phyloP scores from a whole-genome alignment of 2,329 filamentous ascomycete genomes.

The Alternaria tenuissima region DNA sequence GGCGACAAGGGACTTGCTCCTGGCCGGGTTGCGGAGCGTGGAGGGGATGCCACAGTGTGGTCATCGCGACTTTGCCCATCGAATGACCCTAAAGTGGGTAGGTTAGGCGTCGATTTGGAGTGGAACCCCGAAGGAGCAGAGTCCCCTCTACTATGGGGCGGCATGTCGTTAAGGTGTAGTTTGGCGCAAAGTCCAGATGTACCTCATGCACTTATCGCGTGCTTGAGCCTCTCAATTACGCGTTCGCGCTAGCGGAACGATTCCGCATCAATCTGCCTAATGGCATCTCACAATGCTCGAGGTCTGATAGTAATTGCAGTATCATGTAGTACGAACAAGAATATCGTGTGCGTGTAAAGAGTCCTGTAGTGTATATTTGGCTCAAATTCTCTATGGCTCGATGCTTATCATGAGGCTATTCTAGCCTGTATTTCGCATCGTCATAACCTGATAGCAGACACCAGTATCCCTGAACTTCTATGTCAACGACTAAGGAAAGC shows the following conservation, averaged over 20 bases:
- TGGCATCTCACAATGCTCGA: background rate
- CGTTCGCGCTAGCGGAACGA: constrained; percentile 14
- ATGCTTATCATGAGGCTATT: no score
- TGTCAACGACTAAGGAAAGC: no score
- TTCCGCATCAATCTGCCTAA: background rate
- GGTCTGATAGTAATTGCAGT: no score
- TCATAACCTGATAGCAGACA: no score
- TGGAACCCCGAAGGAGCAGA: constrained; percentile 51
- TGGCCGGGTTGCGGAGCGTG: constrained; percentile 15
- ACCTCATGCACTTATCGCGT: constrained; percentile 29
- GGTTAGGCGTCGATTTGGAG: constrained; percentile 58
- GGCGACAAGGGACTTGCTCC: constrained; percentile 31
- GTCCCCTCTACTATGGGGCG: constrained; percentile 55
- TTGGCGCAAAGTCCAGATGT: constrained; percentile 5
- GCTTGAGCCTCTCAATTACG: constrained; percentile 21
- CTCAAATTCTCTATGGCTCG: no score
- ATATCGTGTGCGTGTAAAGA: no score
- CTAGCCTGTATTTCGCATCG: no score
- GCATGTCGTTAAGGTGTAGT: constrained; percentile 45
- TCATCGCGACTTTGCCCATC: constrained; percentile 18
- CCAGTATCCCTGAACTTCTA: no score
- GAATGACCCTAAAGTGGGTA: constrained; percentile 53
- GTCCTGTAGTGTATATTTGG: no score
- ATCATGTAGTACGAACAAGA: no score
- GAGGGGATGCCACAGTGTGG: constrained; percentile 8